A percentile compares a stretch with the other conserved stretches of the same genome.
phyloP scores from a whole-genome alignment of 2,329 filamentous ascomycete genomes.

The Oidium heveae region DNA sequence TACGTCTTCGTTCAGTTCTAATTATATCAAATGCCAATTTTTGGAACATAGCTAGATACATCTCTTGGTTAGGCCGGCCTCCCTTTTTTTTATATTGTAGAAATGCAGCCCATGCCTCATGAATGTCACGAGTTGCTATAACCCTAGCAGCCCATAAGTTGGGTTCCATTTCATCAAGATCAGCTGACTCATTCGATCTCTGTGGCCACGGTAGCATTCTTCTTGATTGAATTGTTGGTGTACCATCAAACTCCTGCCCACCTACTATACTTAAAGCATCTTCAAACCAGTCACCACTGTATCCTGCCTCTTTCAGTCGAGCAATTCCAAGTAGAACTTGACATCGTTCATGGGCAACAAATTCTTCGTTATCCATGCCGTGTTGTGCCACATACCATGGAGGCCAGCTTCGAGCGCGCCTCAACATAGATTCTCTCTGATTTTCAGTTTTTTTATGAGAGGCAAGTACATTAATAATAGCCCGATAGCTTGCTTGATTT shows the following conservation, averaged over 20 bases:
- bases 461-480: conserved; percentile 27
- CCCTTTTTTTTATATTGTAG: conserved; percentile 14
- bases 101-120: conserved; percentile 31
- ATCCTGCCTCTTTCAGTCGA: conserved; percentile 31
- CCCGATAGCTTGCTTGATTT: conserved; percentile 24
- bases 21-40: conserved; percentile 22
- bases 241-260: conserved; percentile 23
- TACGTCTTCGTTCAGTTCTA: conserved; percentile 6
- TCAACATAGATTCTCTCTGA: conserved; percentile 23
- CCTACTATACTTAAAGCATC: conserved; percentile 25
- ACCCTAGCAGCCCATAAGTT: conserved; percentile 28
- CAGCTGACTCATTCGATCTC: background rate
- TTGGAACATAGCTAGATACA: conserved; percentile 34
- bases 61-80: conserved; percentile 16
- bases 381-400: conserved; percentile 31
- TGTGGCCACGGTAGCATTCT: conserved; percentile 10
- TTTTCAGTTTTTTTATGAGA: conserved; percentile 25
- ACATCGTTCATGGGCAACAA: conserved; percentile 26
- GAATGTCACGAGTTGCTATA: conserved; percentile 30
- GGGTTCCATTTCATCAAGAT: background rate
- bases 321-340: conserved; percentile 26
- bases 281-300: conserved; percentile 21
- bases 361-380: conserved; percentile 30
- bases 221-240: conserved; percentile 31
- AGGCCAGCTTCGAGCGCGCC: conserved; percentile 30